phyloP scores from a whole-genome alignment of 1,139 yeast species.

The Blastobotrys aristatus region DNA sequence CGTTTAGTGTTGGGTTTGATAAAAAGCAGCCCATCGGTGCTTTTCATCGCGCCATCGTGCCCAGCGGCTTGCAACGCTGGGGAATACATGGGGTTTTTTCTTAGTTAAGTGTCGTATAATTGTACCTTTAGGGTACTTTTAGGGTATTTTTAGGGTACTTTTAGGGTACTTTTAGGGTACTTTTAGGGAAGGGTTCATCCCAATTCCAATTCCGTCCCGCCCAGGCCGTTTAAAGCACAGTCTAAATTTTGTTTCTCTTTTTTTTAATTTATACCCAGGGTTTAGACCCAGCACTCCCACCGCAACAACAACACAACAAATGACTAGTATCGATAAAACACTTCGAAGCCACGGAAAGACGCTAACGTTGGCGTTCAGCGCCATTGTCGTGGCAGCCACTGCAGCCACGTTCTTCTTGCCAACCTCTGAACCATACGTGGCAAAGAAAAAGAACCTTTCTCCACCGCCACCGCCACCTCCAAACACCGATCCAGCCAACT shows the following conservation, averaged over 20 bases:
- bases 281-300: no score
- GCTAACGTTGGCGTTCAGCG: slow-evolving; percentile 25
- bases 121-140: no score
- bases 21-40: slow-evolving; percentile 58
- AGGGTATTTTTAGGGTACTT: no score
- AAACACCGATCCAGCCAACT: slow-evolving; percentile 18
- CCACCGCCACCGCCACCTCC: slow-evolving; percentile 10
- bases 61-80: slow-evolving; percentile 68
- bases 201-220: background rate
- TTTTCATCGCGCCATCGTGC: slow-evolving; percentile 71
- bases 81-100: no score
- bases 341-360: slow-evolving; percentile 22
- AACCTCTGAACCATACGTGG: background rate
- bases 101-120: no score
- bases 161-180: background rate
- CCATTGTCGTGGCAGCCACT: slow-evolving; percentile 27
- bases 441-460: background rate
- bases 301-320: background rate
- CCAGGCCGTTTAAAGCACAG: no score
- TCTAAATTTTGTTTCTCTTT: no score
- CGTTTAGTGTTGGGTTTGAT: slow-evolving; percentile 55
- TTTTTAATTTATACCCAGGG: no score
- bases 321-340: slow-evolving; percentile 10
- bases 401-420: slow-evolving; percentile 21
- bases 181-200: background rate